These are phyloP conservation scores for Vanderwaltozyma yarrowii DNA, from an alignment of 805 yeast species.

Conservation along the genomic window DNA sequence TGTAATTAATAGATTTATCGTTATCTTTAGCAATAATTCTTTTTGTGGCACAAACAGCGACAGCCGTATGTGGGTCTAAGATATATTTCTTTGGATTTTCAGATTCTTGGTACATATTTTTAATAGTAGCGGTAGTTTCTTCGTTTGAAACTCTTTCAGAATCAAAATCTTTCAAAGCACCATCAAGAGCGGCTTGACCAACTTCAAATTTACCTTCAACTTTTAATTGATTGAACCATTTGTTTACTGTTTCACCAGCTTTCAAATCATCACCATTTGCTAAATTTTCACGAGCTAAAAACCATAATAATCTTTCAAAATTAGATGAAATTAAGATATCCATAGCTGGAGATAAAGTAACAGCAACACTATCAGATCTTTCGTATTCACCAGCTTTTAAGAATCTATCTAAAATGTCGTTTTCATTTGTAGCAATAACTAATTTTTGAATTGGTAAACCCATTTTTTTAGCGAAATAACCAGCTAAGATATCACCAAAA, in stretches of 20 bases:
- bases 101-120: slow-evolving; percentile 47
- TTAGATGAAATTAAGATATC: slow-evolving; percentile 92
- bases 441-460: slow-evolving; percentile 83
- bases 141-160: slow-evolving; percentile 73
- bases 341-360: slow-evolving; percentile 96
- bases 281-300: slow-evolving; percentile 62
- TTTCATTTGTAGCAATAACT: slow-evolving; percentile 91
- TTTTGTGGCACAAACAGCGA: slow-evolving; percentile 76
- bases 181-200: slow-evolving; percentile 48
- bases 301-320: slow-evolving; percentile 95
- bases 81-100: slow-evolving; percentile 56
- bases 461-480: slow-evolving; percentile 89
- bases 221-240: slow-evolving; percentile 76
- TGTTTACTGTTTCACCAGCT: slow-evolving; percentile 64
- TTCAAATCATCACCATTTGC: slow-evolving; percentile 45
- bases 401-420: slow-evolving; percentile 91
- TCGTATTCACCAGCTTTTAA: slow-evolving; percentile 77
- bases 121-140: slow-evolving; percentile 74
- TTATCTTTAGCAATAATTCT: slow-evolving; percentile 43
- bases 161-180: slow-evolving; percentile 60
- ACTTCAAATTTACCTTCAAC: slow-evolving; percentile 67
- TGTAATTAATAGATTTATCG: slow-evolving; percentile 36
- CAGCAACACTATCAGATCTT: slow-evolving; percentile 65
- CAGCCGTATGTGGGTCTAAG: slow-evolving; percentile 94
- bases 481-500: slow-evolving; percentile 97